Base-by-base conservation (phyloP, 352 stramenopile species). In the Phytophthora boehmeriae region DNA sequence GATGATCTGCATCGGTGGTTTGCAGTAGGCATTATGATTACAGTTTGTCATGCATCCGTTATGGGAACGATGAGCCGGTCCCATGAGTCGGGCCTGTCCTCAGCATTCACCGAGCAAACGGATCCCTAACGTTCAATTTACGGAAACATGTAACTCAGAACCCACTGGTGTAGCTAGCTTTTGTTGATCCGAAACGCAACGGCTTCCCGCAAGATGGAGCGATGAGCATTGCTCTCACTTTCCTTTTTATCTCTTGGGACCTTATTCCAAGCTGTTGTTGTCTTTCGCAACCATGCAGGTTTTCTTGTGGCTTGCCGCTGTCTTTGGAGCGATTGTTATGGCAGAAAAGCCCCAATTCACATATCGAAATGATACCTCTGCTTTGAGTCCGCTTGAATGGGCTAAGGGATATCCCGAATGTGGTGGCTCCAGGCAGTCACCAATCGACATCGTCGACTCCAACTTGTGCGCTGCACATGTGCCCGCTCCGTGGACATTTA, bases 1-100 rank as follows among this genome's bases (percentile, higher is more conserved):
- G 71, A 98, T 98, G 71, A 75, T 99, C 35, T 80, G 63, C 62
- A 80, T 97, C 55, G 83, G 80, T 23, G 83, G 79, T 0, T 52
- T 90, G 43, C 58, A 83, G 42, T 53, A 55, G 41, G 6, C 22
- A n/a, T 39, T 39, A 11, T 4, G 14, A 8, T 6, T 30, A 30
- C 25, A 6, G 25, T 6, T 30, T 8, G 25, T 3, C 25, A 30
- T 30, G n/a, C 25, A 9, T 39, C 34, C 34, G 34, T 44, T 44
- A 22, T 22, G 38, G 38, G 22, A 22, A 44, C 16, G 38, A 16
- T 59, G 38, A 14, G 47, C 46, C 56, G 56, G 47, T 63, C 55
- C 47, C 22, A 6, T 48, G 25, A 30, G 25, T 6, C 25, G 6
- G 25, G 25, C 4, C 38, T 22, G 38, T 44, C 25, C 25, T 30